Conservation (phyloP, 345 rosid species). For the Zanthoxylum bungeanum region DNA sequence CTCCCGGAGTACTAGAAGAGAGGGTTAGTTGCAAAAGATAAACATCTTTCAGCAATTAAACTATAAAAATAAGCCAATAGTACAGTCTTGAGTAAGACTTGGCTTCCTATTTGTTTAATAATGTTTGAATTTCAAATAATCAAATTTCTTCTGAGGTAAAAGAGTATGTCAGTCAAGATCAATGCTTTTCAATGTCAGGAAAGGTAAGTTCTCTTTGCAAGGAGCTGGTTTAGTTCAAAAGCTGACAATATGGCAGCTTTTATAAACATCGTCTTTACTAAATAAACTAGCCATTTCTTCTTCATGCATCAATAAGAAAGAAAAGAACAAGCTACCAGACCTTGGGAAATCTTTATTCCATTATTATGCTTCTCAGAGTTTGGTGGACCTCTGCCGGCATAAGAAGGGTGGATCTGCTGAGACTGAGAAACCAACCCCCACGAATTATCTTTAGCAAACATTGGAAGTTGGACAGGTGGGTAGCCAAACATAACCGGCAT, state of each 20-base stretch:
- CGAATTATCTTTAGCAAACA: constrained; percentile 72
- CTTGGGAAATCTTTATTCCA: constrained; percentile 38
- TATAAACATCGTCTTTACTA: neutral
- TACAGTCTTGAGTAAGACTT: neutral
- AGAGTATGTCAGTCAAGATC: neutral
- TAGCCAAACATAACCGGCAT: constrained; percentile 74
- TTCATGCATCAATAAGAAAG: constrained; percentile 5
- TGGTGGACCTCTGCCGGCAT: constrained; percentile 46
- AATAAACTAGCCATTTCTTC: neutral
- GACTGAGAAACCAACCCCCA: constrained; percentile 59
- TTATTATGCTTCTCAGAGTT: constrained; percentile 47
- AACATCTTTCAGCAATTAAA: neutral
- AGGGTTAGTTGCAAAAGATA: neutral
- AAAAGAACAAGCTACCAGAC: constrained; percentile 19
- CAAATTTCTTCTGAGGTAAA: neutral
- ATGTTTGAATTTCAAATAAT: neutral
- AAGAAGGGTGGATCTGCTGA: constrained; percentile 55
- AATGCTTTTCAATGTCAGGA: neutral
- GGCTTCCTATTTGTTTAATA: neutral
- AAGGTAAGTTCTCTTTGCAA: neutral
- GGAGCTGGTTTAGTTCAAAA: neutral
- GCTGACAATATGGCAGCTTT: neutral
- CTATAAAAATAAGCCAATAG: neutral
- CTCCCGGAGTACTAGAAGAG: neutral
- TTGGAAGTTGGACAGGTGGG: constrained; percentile 78